These are phyloP conservation scores for Camellia granthamiana DNA, from an alignment of 148 eudicot species.

Conservation along the genomic window DNA sequence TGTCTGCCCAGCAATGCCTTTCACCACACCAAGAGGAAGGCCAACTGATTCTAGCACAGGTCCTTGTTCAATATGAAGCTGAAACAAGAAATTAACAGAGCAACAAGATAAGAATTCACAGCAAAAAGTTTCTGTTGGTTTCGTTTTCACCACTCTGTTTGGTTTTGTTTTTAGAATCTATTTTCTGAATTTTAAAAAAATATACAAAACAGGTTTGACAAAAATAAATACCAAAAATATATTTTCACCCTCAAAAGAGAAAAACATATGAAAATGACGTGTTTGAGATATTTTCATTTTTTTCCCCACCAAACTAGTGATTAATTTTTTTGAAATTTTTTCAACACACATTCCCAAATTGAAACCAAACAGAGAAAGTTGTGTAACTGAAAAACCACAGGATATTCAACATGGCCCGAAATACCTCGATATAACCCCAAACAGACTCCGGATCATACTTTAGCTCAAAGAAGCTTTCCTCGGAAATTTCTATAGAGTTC, in stretches of 20 bases:
- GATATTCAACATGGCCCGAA: not conserved
- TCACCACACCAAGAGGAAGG: constrained; percentile 87
- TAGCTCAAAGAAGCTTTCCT: constrained; percentile 57
- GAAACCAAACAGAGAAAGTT: not conserved
- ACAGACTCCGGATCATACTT: constrained; percentile 80
- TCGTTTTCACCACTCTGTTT: too few relatives aligned
- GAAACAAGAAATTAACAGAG: constrained; percentile 15
- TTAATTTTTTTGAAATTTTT: too few relatives aligned
- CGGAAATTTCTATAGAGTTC: constrained; percentile 51
- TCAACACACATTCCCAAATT: too few relatives aligned
- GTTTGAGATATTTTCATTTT: too few relatives aligned
- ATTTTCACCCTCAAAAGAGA: too few relatives aligned
- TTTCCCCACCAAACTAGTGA: too few relatives aligned
- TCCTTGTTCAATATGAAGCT: constrained; percentile 99
- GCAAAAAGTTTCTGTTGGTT: not conserved
- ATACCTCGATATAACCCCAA: constrained; percentile 94
- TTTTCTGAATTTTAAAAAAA: too few relatives aligned
- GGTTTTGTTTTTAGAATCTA: too few relatives aligned
- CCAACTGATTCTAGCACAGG: constrained; percentile 87
- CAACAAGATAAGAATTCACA: not conserved
- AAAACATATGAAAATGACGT: too few relatives aligned
- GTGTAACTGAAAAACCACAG: not conserved
- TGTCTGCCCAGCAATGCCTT: constrained; percentile 98
- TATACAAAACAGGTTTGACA: too few relatives aligned
- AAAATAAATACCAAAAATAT: too few relatives aligned